Evolutionary conservation across 1,284 basidiomycete species (phyloP).

Genomic region (Malassezia cuniculi): DNA sequence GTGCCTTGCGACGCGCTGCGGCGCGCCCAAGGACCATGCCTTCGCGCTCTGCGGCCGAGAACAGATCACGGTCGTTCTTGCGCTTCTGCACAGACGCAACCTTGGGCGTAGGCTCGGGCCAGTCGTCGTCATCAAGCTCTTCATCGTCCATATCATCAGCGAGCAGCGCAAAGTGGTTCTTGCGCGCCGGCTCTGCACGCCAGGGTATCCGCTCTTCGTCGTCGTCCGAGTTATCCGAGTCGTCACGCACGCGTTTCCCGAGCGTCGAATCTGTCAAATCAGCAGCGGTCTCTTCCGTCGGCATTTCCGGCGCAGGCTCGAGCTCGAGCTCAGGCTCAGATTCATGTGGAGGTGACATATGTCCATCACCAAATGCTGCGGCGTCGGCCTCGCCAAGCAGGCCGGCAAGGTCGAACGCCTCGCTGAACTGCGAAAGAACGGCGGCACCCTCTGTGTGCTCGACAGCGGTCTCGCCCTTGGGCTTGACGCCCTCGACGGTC

Average conservation of each 20-base stretch:
- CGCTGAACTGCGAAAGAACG: slow-evolving; percentile 26
- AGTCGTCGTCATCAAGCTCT: neutral
- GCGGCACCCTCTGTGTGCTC: slow-evolving; percentile 8
- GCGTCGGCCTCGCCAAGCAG: slow-evolving; percentile 42
- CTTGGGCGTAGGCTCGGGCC: neutral
- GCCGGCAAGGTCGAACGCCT: slow-evolving; percentile 38
- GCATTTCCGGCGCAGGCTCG: neutral
- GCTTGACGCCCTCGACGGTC: slow-evolving; percentile 30
- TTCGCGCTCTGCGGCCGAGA: slow-evolving; percentile 6
- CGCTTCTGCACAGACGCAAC: neutral
- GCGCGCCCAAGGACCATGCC: slow-evolving; percentile 8
- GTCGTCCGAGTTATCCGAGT: slow-evolving; percentile 34
- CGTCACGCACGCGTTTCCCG: slow-evolving; percentile 32
- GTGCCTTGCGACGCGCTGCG: slow-evolving; percentile 12
- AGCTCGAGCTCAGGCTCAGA: neutral
- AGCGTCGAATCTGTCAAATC: slow-evolving; percentile 10
- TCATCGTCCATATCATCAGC: neutral
- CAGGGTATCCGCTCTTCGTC: slow-evolving; percentile 2
- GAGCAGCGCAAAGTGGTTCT: slow-evolving; percentile 2
- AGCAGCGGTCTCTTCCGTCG: neutral
- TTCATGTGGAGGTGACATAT: neutral
- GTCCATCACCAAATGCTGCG: slow-evolving; percentile 28
- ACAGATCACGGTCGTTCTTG: neutral
- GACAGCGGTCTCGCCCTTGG: neutral
- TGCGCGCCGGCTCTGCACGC: neutral